Percentiles rank a stretch among this genome's conserved stretches.
Evolutionary conservation across 208 protist genomes (phyloP).

Genomic region (Lotmaria passim): DNA sequence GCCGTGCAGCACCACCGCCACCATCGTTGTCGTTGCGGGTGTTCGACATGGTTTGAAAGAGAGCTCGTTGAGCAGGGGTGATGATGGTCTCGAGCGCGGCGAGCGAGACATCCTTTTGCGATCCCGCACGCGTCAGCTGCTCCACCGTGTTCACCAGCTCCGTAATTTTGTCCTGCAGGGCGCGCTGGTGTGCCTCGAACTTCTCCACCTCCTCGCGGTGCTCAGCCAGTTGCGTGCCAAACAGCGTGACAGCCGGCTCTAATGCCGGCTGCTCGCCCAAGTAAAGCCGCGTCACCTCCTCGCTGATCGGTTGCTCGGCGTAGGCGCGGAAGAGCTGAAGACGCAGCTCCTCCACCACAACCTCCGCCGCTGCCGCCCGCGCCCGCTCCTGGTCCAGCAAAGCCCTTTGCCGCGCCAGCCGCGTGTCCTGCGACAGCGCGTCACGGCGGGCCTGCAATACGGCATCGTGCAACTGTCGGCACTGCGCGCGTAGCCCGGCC

Average conservation of each 20-base stretch:
- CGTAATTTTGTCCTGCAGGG: constrained; percentile 30
- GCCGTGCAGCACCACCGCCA: not conserved
- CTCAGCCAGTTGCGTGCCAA: constrained; percentile 22
- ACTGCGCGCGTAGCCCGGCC: constrained; percentile 28
- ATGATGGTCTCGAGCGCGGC: constrained; percentile 34
- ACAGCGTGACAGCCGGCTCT: constrained; percentile 10
- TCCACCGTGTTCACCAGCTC: constrained; percentile 45
- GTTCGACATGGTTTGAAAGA: constrained; percentile 35
- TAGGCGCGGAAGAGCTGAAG: constrained; percentile 33
- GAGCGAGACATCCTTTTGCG: constrained; percentile 34
- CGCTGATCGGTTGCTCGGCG: constrained; percentile 27
- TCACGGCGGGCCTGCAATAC: constrained; percentile 1
- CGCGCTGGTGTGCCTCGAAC: constrained; percentile 25
- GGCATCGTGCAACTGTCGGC: constrained; percentile 23
- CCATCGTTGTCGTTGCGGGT: not conserved
- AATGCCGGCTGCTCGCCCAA: constrained; percentile 9
- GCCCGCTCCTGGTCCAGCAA: not conserved
- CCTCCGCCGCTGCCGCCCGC: constrained; percentile 1
- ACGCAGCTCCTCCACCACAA: constrained; percentile 22
- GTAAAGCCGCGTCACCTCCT: constrained; percentile 33
- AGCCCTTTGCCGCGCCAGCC: not conserved
- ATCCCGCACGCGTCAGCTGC: constrained; percentile 30
- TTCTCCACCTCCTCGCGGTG: constrained; percentile 38
- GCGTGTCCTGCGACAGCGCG: not conserved
- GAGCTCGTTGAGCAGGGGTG: constrained; percentile 39